phyloP scores from a whole-genome alignment of 805 yeast genomes.

The Saturnispora gosingensis region DNA sequence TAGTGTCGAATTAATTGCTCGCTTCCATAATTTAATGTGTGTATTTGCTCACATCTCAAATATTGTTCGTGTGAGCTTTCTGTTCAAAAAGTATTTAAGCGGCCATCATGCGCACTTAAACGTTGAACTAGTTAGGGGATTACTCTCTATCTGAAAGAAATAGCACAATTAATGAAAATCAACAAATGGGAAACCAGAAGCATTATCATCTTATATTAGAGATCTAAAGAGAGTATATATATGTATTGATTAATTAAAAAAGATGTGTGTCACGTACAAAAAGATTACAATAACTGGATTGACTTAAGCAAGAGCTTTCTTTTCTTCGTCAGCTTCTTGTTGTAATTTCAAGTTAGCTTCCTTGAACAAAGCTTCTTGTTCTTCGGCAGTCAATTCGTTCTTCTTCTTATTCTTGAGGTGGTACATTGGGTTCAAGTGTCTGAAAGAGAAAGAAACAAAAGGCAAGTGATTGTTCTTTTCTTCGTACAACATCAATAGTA shows the following conservation, averaged over 20 bases:
- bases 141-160: too few relatives aligned
- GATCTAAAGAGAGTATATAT: neutral
- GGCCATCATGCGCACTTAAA: neutral
- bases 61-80: neutral
- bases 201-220: neutral
- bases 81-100: neutral
- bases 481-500: conserved; percentile 60
- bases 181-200: neutral
- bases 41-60: neutral
- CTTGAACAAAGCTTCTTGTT: conserved; percentile 40
- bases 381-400: conserved; percentile 37
- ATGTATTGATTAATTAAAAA: neutral
- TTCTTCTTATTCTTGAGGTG: conserved; percentile 56
- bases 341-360: conserved; percentile 20
- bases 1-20: neutral
- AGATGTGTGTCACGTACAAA: neutral
- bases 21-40: neutral
- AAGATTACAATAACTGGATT: neutral
- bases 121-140: too few relatives aligned
- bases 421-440: conserved; percentile 57
- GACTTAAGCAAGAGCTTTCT: neutral
- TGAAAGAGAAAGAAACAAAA: conserved; percentile 38
- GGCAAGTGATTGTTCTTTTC: conserved; percentile 76
- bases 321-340: conserved; percentile 1
- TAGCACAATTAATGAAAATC: too few relatives aligned